phyloP scores from a whole-genome alignment of 2,329 filamentous ascomycete species.

The Pezicula radicicola region DNA sequence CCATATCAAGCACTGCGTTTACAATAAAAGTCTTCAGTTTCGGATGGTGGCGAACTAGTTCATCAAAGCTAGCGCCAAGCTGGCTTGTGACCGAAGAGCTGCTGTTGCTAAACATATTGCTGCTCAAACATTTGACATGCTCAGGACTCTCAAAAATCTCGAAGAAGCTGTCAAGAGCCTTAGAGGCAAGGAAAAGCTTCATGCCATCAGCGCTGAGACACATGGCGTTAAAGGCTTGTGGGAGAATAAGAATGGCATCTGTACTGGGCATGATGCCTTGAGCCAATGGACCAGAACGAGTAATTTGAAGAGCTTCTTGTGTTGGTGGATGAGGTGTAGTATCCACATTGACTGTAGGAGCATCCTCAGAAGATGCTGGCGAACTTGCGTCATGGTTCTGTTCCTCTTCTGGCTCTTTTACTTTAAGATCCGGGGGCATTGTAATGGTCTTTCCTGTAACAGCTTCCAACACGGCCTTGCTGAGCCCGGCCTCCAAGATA shows the following conservation, averaged over 20 bases:
- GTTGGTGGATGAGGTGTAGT: conserved; percentile 52
- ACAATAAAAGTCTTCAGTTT: conserved; percentile 76
- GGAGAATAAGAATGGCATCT: conserved; percentile 85
- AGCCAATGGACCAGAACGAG: conserved; percentile 48
- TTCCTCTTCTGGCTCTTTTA: conserved; percentile 16
- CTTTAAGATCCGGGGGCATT: conserved; percentile 27
- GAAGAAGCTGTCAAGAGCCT: conserved; percentile 81
- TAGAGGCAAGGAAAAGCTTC: conserved; percentile 79
- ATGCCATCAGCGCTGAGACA: conserved; percentile 87
- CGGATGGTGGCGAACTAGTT: conserved; percentile 91
- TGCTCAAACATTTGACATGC: conserved; percentile 81
- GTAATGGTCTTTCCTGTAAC: conserved; percentile 54
- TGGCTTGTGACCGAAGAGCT: conserved; percentile 59
- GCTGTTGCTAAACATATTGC: conserved; percentile 46
- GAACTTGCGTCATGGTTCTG: conserved; percentile 27
- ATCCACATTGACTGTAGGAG: conserved; percentile 34
- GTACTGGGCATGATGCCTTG: conserved; percentile 79
- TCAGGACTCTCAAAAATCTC: conserved; percentile 94
- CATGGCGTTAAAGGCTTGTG: conserved; percentile 87
- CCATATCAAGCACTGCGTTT: conserved; percentile 84
- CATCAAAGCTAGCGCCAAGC: conserved; percentile 85
- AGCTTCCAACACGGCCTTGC: conserved; percentile 80
- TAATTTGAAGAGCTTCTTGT: conserved; percentile 43
- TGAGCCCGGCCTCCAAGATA: conserved; percentile 89
- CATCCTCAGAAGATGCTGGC: conserved; percentile 15